Evolutionary conservation across 441 rosid genomes (phyloP).

Genomic region (Adansonia grandidieri): DNA sequence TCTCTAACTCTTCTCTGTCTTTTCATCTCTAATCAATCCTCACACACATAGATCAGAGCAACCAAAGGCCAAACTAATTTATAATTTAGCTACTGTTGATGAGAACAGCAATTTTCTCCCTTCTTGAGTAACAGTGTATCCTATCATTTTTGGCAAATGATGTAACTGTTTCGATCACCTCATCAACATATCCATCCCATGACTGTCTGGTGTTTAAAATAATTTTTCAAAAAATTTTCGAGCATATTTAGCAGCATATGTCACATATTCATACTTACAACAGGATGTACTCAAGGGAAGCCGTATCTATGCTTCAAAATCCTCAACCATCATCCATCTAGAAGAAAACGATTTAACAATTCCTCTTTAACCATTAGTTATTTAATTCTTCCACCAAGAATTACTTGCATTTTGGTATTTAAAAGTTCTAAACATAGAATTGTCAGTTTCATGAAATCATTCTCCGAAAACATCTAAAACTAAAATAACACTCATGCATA

Average conservation of each 20-base stretch:
- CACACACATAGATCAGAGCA: neutral
- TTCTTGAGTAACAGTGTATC: conserved; percentile 1
- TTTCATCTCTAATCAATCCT: conserved; percentile 3
- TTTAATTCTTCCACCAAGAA: conserved; percentile 8
- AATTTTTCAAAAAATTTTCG: neutral
- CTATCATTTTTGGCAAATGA: conserved; percentile 5
- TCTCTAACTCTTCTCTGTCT: neutral
- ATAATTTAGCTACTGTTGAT: neutral
- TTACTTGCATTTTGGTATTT: conserved; percentile 15
- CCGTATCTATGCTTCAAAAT: neutral
- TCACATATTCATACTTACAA: neutral
- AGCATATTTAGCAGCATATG: neutral
- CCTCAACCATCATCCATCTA: neutral
- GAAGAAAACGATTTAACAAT: conserved; percentile 2
- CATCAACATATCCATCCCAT: neutral
- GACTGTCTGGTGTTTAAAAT: neutral
- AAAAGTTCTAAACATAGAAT: conserved; percentile 10
- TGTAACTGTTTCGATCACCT: conserved; percentile 1
- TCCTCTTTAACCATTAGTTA: conserved; percentile 4
- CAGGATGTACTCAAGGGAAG: neutral
- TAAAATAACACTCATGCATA: neutral
- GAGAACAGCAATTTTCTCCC: conserved; percentile 3
- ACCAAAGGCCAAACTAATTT: conserved; percentile 15
- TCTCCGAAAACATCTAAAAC: conserved; percentile 13
- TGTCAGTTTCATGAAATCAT: neutral